Base-by-base conservation (phyloP, 2,329 filamentous ascomycete genomes). In the Hymenoscyphus scutula region DNA sequence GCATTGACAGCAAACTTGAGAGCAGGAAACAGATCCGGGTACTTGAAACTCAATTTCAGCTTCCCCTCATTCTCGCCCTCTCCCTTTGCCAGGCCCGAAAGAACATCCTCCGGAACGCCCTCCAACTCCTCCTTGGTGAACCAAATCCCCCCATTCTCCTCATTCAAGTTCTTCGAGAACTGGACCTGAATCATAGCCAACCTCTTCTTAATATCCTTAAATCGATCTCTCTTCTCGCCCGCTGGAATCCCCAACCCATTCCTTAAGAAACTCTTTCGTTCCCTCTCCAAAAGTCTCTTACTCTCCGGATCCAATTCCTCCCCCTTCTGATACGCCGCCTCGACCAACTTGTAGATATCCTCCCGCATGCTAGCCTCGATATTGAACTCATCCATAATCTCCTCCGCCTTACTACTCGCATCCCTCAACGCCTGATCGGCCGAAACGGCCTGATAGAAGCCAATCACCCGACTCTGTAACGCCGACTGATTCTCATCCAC, bases 121-220 rank as follows among this genome's bases (percentile, higher is more conserved):
- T 89, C 84, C 5, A 95, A 80, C 76, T 95, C 85, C 67, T 89
- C 82, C 2, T 77, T 81, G 1, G 88, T 89, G 70, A 94, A 89
- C 90, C 90, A 95, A 59, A 93, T 77, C 1, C 87, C 89, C n/a
- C 88, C 89, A 69, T 88, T 88, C 77, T 95, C 91, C 76, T 94
- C 90, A 72, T 93, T 93, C 63, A 94, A 79, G 70, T 89, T 90
- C 80, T 92, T 92, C 73, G 89, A 85, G 76, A 91, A 91, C 62
- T 86, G 81, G 64, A 93, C 92, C 71, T 84, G 82, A 68, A 94
- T 83, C 74, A 89, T 84, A 67, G 87, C 90, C 61, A 95, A 79
- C 13, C 89, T 80, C 81, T 91, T 91, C 83, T 92, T 91, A 77
- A 94, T 92, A 76, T 89, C 89, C 80, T 92, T 94, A 82, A 94